Percentiles rank a stretch among this genome's conserved stretches.
phyloP scores from a whole-genome alignment of 1,284 basidiomycete species.

The Leccinum pallidistipes region DNA sequence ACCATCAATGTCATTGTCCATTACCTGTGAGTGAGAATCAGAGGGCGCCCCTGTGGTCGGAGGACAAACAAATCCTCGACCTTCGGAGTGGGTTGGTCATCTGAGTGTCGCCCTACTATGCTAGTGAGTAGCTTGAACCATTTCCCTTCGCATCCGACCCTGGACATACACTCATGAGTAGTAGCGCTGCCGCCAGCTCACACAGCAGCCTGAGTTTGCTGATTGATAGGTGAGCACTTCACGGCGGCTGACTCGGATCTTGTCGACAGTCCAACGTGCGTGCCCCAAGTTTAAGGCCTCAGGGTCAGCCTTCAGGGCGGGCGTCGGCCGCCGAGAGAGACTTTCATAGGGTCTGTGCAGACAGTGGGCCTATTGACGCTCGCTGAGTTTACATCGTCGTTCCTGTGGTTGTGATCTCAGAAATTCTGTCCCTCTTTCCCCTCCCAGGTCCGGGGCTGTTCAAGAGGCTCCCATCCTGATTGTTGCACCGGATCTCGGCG shows the following conservation, averaged over 20 bases:
- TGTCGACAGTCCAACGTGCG: background rate
- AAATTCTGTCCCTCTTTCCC: background rate
- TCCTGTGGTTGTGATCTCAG: background rate
- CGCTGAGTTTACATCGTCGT: background rate
- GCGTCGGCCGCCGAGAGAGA: background rate
- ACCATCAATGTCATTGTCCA: too few species aligned
- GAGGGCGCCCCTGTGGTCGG: too few species aligned
- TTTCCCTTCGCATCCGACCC: background rate
- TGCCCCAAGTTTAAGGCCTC: background rate
- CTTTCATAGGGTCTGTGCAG: background rate
- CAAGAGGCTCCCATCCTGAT: background rate
- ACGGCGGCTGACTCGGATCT: background rate
- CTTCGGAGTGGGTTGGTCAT: too few species aligned
- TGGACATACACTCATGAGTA: background rate
- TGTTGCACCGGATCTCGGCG: background rate
- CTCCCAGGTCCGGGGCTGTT: background rate
- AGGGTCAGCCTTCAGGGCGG: background rate
- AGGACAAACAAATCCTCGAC: too few species aligned
- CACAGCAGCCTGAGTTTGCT: background rate
- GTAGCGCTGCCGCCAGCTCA: background rate
- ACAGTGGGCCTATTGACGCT: background rate
- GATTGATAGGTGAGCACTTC: background rate
- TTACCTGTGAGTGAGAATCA: too few species aligned
- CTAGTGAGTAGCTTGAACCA: background rate
- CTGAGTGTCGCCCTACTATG: too few species aligned